Conservation (phyloP, 805 yeast species). For the Kazachstania taianensis region DNA sequence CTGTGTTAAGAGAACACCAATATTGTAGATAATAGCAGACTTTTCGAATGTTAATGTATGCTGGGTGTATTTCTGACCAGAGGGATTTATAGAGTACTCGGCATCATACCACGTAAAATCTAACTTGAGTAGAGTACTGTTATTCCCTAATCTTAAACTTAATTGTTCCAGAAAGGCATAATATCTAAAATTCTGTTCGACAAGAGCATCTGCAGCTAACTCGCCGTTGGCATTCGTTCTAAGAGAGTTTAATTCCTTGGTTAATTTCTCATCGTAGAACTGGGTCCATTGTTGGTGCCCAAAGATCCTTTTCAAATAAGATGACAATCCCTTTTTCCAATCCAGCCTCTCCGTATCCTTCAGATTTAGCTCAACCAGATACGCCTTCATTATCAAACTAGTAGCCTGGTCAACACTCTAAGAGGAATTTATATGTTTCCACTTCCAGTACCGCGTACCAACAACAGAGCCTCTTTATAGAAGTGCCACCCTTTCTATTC, state of each 20-base stretch:
- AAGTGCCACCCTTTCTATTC: too few relatives aligned
- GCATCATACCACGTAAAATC: constrained; percentile 79
- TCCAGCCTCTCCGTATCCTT: constrained; percentile 26
- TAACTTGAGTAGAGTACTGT: constrained; percentile 42
- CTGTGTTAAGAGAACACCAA: constrained; percentile 53
- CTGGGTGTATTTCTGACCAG: constrained; percentile 44
- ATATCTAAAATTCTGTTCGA: constrained; percentile 44
- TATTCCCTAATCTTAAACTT: constrained; percentile 64
- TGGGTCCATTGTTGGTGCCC: constrained; percentile 25
- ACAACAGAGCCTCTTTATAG: too few relatives aligned
- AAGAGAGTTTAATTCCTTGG: constrained; percentile 20
- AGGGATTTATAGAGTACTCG: constrained; percentile 33
- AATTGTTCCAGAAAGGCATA: constrained; percentile 75
- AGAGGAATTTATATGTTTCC: too few relatives aligned
- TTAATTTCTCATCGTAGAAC: constrained; percentile 22
- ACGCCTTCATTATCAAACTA: constrained; percentile 22
- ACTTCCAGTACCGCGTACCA: too few relatives aligned
- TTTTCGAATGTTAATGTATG: constrained; percentile 81
- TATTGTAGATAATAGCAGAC: constrained; percentile 70
- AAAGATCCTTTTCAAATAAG: constrained; percentile 23
- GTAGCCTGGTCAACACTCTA: too few relatives aligned
- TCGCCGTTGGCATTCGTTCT: constrained; percentile 28
- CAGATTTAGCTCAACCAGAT: constrained; percentile 15
- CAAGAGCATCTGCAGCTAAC: constrained; percentile 21
- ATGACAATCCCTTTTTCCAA: constrained; percentile 25